Evolutionary conservation across 2,329 filamentous ascomycete species (phyloP), one percentile per base, ranked within the genome.

Genomic region (Trichoderma brevicompactum): DNA sequence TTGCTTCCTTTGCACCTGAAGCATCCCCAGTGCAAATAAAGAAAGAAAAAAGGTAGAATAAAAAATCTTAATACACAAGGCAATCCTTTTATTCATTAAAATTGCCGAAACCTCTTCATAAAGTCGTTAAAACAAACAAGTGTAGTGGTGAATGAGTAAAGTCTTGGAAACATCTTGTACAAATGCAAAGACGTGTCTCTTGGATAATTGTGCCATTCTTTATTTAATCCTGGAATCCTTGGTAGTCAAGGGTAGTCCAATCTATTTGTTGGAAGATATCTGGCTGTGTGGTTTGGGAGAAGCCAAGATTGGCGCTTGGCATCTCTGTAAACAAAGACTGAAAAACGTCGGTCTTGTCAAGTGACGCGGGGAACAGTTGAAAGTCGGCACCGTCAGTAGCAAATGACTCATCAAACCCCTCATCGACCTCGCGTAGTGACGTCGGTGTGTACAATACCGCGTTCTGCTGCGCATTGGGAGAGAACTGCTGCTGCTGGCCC

Each of bases 391-490:
- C 78, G 28, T 80, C 77, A 9, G 74, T 78, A n/a, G 74, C 78
- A 54, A 77, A 78, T 38, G 79, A 77, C 36, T 89, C 87, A 46
- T 86, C 84, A 70, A 87, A 90, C 44, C 83, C 84, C 71, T 92
- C 89, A 67, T 92, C 89, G 32, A 87, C 81, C 28, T 86, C 84
- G 17, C 80, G 79, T 66, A 87, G 76, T 0, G 88, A 88, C 48
- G 83, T 82, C 54, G 90, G 87, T 9, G 89, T 90, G 76, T 83
- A 90, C 38, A 92, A 82, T 79, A 91, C 90, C 1, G 87, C 79
- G 66, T 89, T 88, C 41, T 85, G 83, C 71, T 92, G 89, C 5
- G 88, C 90, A 62, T 83, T 82, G 8, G 89, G 89, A 3, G 90
- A 92, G 67, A 92, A 84, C 67, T 91, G 88, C 38, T 91, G 88